Conservation (phyloP, 2,329 filamentous ascomycete genomes). For the Curvularia eragrostidis region DNA sequence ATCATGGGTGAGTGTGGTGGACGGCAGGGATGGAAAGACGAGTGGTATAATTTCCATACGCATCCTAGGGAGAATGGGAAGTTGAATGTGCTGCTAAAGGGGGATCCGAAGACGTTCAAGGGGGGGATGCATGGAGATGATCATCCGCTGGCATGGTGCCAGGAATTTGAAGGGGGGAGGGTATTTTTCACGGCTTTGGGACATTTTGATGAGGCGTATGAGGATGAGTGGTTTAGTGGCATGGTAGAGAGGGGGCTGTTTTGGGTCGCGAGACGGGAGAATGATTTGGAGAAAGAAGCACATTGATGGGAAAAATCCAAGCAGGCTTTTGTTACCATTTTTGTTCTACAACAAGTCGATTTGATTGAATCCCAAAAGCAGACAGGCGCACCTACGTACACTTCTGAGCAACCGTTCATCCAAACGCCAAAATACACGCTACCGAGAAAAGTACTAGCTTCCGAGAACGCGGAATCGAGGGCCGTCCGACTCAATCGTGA, state of each 20-base stretch:
- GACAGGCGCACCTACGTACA: background rate
- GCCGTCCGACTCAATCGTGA: background rate
- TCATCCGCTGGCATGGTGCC: constrained; percentile 41
- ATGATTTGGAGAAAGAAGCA: background rate
- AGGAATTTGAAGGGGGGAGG: constrained; percentile 39
- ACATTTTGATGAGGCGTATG: constrained; percentile 39
- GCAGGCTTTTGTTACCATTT: background rate
- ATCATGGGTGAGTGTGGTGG: constrained; percentile 14
- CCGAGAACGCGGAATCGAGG: background rate
- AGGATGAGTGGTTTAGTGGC: constrained; percentile 32
- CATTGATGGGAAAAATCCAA: background rate
- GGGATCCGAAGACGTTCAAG: constrained; percentile 28
- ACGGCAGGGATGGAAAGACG: constrained; percentile 29
- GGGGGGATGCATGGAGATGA: constrained; percentile 35
- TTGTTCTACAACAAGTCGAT: background rate
- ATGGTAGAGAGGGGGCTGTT: constrained; percentile 28
- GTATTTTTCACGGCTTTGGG: constrained; percentile 33
- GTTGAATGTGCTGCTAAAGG: constrained; percentile 28
- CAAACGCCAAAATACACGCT: background rate
- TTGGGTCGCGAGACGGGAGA: constrained; percentile 24
- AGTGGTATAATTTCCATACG: constrained; percentile 41
- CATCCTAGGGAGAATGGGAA: constrained; percentile 33
- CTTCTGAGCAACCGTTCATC: background rate
- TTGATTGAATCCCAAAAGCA: background rate
- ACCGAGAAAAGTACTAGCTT: background rate